Base-by-base conservation (phyloP, 352 stramenopile genomes). In the Pythium dissimile region DNA sequence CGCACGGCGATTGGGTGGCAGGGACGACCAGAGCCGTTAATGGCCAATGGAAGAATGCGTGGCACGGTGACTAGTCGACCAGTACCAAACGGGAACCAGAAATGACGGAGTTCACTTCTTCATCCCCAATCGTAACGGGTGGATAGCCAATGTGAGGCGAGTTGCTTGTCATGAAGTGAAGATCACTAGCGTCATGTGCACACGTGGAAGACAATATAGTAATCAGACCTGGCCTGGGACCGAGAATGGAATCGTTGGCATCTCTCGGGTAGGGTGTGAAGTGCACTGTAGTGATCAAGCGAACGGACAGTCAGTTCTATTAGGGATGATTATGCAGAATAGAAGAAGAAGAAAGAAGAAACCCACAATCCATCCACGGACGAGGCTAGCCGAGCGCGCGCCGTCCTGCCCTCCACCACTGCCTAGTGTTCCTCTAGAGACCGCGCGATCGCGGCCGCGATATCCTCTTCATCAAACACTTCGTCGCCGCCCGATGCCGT, bases 381-480 rank as follows among this genome's bases (percentile, higher is more conserved):
- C n/a, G n/a, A n/a, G n/a, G n/a, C n/a, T n/a, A n/a, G n/a, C n/a
- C n/a, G n/a, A n/a, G n/a, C n/a, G n/a, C n/a, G 13, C 12, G 12
- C 34, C 5, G 31, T 35, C 31, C 8, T 35, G 31, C 31, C 31
- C 10, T 11, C 9, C 12, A 5, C 18, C 20, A 2, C 9, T 31
- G 13, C 44, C 59, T 77, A 85, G 42, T 88, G 71, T 44, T 94
- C 82, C 58, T 90, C 72, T 54, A 94, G 59, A 42, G 82, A 92
- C 28, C 78, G 77, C 12, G 84, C 82, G 27, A 94, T 94, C 18
- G 82, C 84, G 13, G 79, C 57, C 6, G 84, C 84, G 41, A 94
- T 92, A 41, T 89, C 82, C 39, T 89, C 78, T 58, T 94, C 84
- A 24, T 94, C 80, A 41, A 77, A 88, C 20, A 49, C 60, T 46